Evolutionary conservation across 2,329 filamentous ascomycete species (phyloP).

Genomic region (Xylaria sp.): DNA sequence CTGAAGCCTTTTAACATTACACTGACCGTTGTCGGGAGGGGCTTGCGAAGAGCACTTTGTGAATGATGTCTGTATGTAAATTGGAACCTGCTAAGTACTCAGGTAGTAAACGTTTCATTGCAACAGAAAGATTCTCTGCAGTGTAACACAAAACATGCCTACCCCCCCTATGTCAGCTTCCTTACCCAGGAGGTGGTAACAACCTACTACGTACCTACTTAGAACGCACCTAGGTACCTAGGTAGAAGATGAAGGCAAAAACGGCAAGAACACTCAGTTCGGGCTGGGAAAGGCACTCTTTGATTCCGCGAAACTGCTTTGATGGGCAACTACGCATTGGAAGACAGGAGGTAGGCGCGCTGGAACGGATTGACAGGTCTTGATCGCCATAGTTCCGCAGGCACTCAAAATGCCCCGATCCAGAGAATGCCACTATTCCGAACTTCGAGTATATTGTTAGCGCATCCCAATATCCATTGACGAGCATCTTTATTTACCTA

Average conservation of each 20-base stretch:
- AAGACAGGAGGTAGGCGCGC: not conserved
- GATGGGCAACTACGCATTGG: not conserved
- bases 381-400: not conserved
- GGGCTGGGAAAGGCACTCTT: constrained; percentile 14
- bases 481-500: constrained; percentile 36
- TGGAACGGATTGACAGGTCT: not conserved
- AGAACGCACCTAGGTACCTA: not conserved
- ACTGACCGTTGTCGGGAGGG: constrained; percentile 28
- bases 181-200: constrained; percentile 11
- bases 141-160: constrained; percentile 25
- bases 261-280: constrained; percentile 12
- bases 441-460: not conserved
- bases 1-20: constrained; percentile 34
- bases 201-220: not conserved
- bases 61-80: constrained; percentile 7
- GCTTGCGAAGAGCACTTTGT: constrained; percentile 10
- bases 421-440: constrained; percentile 2
- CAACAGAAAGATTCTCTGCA: constrained; percentile 13
- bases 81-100: no score
- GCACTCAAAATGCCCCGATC: not conserved
- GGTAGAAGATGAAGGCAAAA: not conserved
- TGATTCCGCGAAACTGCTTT: not conserved
- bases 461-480: constrained; percentile 24
- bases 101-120: constrained; percentile 14
- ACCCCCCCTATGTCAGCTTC: constrained; percentile 27